phyloP scores from a whole-genome alignment of 2,329 filamentous ascomycete genomes.

The Chrysoporthe puriensis region DNA sequence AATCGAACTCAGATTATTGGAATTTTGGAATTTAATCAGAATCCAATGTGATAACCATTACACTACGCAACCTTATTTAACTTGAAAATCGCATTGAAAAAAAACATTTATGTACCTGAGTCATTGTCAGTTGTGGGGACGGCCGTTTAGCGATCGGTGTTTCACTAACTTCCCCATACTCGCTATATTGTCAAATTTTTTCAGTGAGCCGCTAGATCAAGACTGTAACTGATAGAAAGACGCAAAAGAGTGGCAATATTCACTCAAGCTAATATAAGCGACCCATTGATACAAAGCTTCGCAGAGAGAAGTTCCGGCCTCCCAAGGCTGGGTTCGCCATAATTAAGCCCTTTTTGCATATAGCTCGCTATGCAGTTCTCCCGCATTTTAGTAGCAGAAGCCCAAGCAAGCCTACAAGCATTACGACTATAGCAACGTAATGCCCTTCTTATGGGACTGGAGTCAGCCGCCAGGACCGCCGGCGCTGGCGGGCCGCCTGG shows the following conservation, averaged over 20 bases:
- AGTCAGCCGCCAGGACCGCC: too few relatives aligned
- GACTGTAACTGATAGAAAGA: not conserved
- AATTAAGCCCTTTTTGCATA: too few relatives aligned
- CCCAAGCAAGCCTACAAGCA: not conserved
- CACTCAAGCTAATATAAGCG: too few relatives aligned
- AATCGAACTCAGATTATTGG: slow-evolving; percentile 26
- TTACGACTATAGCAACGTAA: slow-evolving; percentile 9
- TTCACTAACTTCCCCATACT: not conserved
- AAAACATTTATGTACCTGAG: not conserved
- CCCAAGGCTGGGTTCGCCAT: too few relatives aligned
- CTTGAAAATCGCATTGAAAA: not conserved
- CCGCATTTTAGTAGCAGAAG: too few relatives aligned
- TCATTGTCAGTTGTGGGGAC: slow-evolving; percentile 2
- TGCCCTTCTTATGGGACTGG: slow-evolving; percentile 30
- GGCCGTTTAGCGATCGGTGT: not conserved
- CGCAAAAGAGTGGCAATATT: too few relatives aligned
- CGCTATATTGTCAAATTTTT: not conserved
- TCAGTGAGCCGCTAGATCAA: not conserved
- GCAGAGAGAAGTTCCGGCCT: too few relatives aligned
- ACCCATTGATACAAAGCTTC: too few relatives aligned
- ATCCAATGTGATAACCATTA: slow-evolving; percentile 29
- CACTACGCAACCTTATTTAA: slow-evolving; percentile 17
- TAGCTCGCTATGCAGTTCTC: too few relatives aligned
- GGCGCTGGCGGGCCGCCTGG: too few relatives aligned
- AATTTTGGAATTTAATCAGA: slow-evolving; percentile 16